Conservation (phyloP, 2,329 filamentous ascomycete species). For the Sporothrix phasma region DNA sequence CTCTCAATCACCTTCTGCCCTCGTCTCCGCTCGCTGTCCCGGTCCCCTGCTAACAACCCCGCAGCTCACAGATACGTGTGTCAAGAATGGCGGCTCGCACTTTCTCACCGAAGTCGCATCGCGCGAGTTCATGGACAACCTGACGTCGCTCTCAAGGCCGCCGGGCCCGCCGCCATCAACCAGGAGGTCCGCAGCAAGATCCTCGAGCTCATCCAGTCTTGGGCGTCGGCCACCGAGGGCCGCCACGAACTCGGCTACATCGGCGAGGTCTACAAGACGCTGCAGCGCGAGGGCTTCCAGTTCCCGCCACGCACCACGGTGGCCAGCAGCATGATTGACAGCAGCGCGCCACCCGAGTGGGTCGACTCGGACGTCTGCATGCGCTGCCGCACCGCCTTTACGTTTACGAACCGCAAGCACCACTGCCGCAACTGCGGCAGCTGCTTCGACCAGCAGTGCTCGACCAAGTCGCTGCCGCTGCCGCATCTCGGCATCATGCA, state of each 20-base stretch:
- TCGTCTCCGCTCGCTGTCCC: too few relatives aligned
- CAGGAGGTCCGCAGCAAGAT: constrained; percentile 82
- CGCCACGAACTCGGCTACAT: constrained; percentile 78
- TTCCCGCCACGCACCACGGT: constrained; percentile 84
- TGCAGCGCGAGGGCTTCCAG: constrained; percentile 76
- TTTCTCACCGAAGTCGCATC: constrained; percentile 94
- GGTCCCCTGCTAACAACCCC: background rate
- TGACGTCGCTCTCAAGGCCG: constrained; percentile 82
- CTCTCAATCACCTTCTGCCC: background rate
- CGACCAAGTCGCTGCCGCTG: constrained; percentile 74
- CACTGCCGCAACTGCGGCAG: constrained; percentile 97
- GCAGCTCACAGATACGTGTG: constrained; percentile 89
- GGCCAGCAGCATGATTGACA: constrained; percentile 96
- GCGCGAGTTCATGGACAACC: constrained; percentile 95
- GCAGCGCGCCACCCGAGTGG: constrained; percentile 96
- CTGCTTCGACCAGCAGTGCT: constrained; percentile 93
- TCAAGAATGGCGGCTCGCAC: constrained; percentile 94
- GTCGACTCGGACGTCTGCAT: constrained; percentile 96
- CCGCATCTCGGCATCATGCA: constrained; percentile 89
- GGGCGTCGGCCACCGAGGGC: constrained; percentile 82
- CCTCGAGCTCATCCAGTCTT: constrained; percentile 83
- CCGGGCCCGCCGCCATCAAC: constrained; percentile 65
- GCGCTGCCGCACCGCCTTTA: constrained; percentile 90
- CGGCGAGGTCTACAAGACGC: constrained; percentile 69
- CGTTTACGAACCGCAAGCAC: constrained; percentile 96